A percentile compares a stretch with the other conserved stretches of the same genome.
Conservation (phyloP, 306 rosid genomes). For the Echinosophora koreensis region DNA sequence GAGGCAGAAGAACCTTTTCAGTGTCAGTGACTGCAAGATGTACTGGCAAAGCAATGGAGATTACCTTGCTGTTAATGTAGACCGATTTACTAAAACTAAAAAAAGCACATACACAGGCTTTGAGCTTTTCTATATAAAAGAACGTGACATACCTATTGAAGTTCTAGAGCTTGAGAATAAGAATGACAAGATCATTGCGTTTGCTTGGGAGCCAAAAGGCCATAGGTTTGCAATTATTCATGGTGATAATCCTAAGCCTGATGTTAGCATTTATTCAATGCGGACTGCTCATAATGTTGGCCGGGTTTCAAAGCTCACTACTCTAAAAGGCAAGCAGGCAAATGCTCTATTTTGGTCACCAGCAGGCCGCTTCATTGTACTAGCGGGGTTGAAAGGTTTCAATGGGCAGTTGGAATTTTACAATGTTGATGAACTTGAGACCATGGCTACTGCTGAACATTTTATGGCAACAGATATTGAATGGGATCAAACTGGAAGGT, state of each 20-base stretch:
- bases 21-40: conserved; percentile 91
- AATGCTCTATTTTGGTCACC: conserved; percentile 94
- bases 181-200: conserved; percentile 88
- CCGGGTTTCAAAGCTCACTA: conserved; percentile 78
- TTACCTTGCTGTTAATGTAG: conserved; percentile 86
- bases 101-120: conserved; percentile 85
- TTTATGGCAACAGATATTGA: conserved; percentile 86
- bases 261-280: conserved; percentile 79
- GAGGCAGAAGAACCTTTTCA: conserved; percentile 75
- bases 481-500: conserved; percentile 99
- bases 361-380: conserved; percentile 71
- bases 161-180: conserved; percentile 90
- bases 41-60: conserved; percentile 96
- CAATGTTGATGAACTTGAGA: conserved; percentile 85
- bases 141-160: conserved; percentile 85
- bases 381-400: conserved; percentile 82
- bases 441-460: conserved; percentile 84
- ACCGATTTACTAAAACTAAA: conserved; percentile 77
- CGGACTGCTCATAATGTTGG: conserved; percentile 68
- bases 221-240: conserved; percentile 85
- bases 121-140: conserved; percentile 86
- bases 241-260: conserved; percentile 86
- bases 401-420: conserved; percentile 82
- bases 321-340: conserved; percentile 87
- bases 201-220: conserved; percentile 98